These are phyloP conservation scores for Camellia japonica DNA, from an alignment of 148 eudicot species.

Conservation along the genomic window DNA sequence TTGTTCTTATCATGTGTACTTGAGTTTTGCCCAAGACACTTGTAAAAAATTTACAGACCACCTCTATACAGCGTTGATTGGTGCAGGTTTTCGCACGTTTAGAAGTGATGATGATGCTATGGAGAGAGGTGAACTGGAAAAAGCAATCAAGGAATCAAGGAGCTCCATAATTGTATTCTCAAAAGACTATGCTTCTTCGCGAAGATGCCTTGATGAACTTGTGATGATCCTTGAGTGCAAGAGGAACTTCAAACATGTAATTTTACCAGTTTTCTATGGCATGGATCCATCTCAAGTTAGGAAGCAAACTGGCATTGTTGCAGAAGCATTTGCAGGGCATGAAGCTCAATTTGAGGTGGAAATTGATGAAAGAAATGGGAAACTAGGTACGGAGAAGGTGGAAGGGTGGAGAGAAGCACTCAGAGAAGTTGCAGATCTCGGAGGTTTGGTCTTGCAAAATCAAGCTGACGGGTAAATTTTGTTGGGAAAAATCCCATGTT, in stretches of 20 bases:
- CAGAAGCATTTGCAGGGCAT: neutral
- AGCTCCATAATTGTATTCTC: neutral
- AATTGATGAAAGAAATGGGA: neutral
- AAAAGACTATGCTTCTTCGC: neutral
- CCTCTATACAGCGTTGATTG: neutral
- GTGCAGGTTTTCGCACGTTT: neutral
- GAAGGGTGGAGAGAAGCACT: neutral
- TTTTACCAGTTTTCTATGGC: slow-evolving; percentile 2
- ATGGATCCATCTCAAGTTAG: neutral
- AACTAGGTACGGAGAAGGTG: neutral
- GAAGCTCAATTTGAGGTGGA: neutral
- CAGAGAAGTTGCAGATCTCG: neutral
- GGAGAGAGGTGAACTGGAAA: neutral
- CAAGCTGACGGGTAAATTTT: neutral
- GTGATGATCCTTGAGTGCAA: neutral
- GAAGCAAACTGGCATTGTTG: neutral
- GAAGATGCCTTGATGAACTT: slow-evolving; percentile 9
- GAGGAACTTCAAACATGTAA: neutral
- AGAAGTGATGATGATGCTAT: neutral
- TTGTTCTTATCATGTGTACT: neutral
- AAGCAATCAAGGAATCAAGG: neutral
- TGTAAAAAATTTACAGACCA: neutral
- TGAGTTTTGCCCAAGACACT: neutral
- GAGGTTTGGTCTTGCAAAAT: neutral
- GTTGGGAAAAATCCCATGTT: too few relatives aligned